Base-by-base conservation (phyloP, 2,329 filamentous ascomycete genomes). In the Fonsecaea nubica region DNA sequence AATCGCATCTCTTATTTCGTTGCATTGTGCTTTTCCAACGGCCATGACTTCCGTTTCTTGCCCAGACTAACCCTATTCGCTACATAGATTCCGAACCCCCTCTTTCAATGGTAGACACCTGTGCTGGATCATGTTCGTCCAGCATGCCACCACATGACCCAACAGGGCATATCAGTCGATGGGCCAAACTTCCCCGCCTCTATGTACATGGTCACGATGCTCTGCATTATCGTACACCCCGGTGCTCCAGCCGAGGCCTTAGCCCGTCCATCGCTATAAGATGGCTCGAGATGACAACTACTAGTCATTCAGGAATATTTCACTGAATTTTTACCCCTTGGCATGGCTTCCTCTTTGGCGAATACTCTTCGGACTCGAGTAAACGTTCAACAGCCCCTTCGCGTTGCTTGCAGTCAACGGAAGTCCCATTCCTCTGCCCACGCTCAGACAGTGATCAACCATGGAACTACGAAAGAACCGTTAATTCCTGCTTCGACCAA, bases 281-380 rank as follows among this genome's bases (percentile, higher is more conserved):
- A 6, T 4, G 8, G 12, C 42, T 21, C 42, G 2, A 10, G 21
- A 48, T 21, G n/a, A 32, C 30, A 5, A 32, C 42, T 21, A 48
- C 3, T 48, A 21, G n/a, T 10, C 4, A 4, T 6, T 6, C n/a
- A 48, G 42, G 42, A 18, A 48, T 7, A 48, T 21, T 8, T 25
- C 42, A 48, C 21, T 25, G 42, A 18, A 48, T 7, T 8, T 48
- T 48, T 21, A 7, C 42, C 18, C 42, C 35, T 32, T 3, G 45
- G 40, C 38, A 59, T 59, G 57, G 38, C 57, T 48, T 59, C 38
- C 7, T 21, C 32, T 25, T 9, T 35, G n/a, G 9, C 12, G 33
- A 33, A 48, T 48, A 32, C 40, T 35, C 40, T 58, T 25, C 21
- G 45, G 25, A 15, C n/a, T 42, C 25, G 15, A 7, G 9, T 18